phyloP scores from a whole-genome alignment of 1,284 basidiomycete genomes.

The Pascua sp. region DNA sequence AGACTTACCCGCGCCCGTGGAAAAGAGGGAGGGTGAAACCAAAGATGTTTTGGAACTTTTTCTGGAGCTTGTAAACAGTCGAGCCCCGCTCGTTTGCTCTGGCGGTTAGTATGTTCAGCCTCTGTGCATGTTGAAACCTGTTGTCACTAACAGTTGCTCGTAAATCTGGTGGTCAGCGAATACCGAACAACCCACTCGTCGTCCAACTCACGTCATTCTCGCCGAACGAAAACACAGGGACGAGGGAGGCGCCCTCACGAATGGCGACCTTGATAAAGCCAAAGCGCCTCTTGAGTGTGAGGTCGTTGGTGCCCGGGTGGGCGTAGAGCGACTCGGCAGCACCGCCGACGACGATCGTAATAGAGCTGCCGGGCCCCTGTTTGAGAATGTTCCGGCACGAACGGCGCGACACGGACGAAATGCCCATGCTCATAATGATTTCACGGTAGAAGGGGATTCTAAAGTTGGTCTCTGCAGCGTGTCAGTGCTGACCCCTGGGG shows the following conservation, averaged over 20 bases:
- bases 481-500: background rate
- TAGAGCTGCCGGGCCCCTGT: conserved; percentile 64
- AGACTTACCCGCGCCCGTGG: conserved; percentile 67
- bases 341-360: conserved; percentile 94
- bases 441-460: conserved; percentile 90
- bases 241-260: conserved; percentile 85
- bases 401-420: conserved; percentile 85
- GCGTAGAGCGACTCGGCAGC: conserved; percentile 92
- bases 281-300: conserved; percentile 77
- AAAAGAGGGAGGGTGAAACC: conserved; percentile 97
- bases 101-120: conserved; percentile 14
- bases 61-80: conserved; percentile 78
- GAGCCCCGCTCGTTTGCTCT: conserved; percentile 81
- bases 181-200: background rate
- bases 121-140: too few relatives aligned
- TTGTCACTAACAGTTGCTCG: conserved; percentile 68
- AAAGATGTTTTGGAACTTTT: conserved; percentile 82
- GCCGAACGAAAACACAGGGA: conserved; percentile 94
- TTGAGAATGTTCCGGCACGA: conserved; percentile 87
- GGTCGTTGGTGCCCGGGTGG: conserved; percentile 82
- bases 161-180: conserved; percentile 64
- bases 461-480: conserved; percentile 67
- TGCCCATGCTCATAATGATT: conserved; percentile 74
- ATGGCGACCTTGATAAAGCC: conserved; percentile 98
- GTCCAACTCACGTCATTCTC: conserved; percentile 81